These are phyloP conservation scores for Pseudocercospora crystallina DNA, from an alignment of 2,329 filamentous ascomycete species.

Conservation along the genomic window DNA sequence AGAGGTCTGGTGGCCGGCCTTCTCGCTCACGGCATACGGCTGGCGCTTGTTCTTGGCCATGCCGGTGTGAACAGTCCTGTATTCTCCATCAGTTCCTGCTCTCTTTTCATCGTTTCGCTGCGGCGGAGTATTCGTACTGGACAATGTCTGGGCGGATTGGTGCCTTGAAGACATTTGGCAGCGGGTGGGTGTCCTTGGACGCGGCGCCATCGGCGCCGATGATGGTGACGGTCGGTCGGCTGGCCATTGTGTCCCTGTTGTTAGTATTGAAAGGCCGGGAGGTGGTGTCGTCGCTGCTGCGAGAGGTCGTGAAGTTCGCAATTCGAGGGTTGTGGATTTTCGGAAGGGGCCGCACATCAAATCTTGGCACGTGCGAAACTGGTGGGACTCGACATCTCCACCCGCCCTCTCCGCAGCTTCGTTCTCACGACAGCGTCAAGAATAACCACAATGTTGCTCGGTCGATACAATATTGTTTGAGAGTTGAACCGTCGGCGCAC, in stretches of 20 bases:
- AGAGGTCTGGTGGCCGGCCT: conserved; percentile 99
- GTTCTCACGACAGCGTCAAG: too few relatives aligned
- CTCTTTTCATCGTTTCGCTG: conserved; percentile 10
- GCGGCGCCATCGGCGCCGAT: conserved; percentile 93
- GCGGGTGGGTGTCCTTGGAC: conserved; percentile 83
- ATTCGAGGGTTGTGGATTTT: too few relatives aligned
- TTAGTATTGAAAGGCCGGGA: too few relatives aligned
- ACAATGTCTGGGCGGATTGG: conserved; percentile 99
- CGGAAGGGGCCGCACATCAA: too few relatives aligned
- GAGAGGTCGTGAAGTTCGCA: not conserved
- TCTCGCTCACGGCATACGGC: conserved; percentile 99
- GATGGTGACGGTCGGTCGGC: conserved; percentile 96
- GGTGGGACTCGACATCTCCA: too few relatives aligned
- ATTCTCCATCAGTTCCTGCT: conserved; percentile 30
- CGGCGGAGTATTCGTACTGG: conserved; percentile 63
- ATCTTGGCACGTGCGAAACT: too few relatives aligned
- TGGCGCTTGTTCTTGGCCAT: conserved; percentile 99
- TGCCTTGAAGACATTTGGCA: conserved; percentile 94
- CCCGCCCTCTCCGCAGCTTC: too few relatives aligned
- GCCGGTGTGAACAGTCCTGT: conserved; percentile 82
- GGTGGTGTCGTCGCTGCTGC: too few relatives aligned
- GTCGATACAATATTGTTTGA: too few relatives aligned
- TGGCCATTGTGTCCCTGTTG: conserved; percentile 66
- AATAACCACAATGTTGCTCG: too few relatives aligned
- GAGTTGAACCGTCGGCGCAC: too few relatives aligned